Evolutionary conservation across 805 yeast genomes (phyloP).

Genomic region (Myxozyma melibiosi): DNA sequence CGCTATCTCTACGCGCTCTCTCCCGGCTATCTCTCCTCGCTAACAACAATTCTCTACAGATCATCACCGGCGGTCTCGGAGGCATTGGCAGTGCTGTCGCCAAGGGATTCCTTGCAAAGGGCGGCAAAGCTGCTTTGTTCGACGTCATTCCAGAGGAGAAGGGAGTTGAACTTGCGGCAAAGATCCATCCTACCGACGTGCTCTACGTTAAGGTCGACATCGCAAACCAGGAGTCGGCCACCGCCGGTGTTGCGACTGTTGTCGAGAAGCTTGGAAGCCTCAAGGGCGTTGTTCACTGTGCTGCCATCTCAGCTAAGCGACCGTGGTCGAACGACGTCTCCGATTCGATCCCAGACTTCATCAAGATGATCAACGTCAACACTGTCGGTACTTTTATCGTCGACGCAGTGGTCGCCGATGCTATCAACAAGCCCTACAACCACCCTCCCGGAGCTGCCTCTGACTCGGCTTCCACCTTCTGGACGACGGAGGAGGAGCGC

Average conservation of each 20-base stretch:
- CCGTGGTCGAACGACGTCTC: slow-evolving; percentile 32
- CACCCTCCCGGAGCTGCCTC: slow-evolving; percentile 2
- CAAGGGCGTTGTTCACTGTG: slow-evolving; percentile 30
- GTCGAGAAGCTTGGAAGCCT: slow-evolving; percentile 27
- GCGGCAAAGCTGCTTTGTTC: slow-evolving; percentile 31
- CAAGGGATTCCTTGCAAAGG: slow-evolving; percentile 17
- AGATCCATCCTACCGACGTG: slow-evolving; percentile 9
- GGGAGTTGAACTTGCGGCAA: slow-evolving; percentile 11
- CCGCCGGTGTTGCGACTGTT: slow-evolving; percentile 26
- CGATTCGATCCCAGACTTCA: slow-evolving; percentile 32
- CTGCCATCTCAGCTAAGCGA: slow-evolving; percentile 28
- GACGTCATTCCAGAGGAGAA: slow-evolving; percentile 25
- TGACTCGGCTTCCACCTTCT: slow-evolving; percentile 1
- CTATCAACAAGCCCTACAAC: slow-evolving; percentile 29
- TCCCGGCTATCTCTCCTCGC: background rate
- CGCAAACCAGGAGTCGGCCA: slow-evolving; percentile 24
- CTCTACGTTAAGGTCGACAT: slow-evolving; percentile 29
- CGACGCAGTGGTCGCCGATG: slow-evolving; percentile 34
- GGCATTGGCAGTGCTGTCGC: slow-evolving; percentile 32
- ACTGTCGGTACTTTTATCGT: slow-evolving; percentile 33
- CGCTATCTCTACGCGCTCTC: no score
- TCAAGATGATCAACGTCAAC: slow-evolving; percentile 31
- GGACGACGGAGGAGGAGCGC: slow-evolving; percentile 16
- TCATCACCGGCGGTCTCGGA: slow-evolving; percentile 35
- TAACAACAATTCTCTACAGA: slow-evolving; percentile 1